These are phyloP conservation scores for Dentipellis fragilis DNA, from an alignment of 768 basidiomycete species.

Conservation along the genomic window DNA sequence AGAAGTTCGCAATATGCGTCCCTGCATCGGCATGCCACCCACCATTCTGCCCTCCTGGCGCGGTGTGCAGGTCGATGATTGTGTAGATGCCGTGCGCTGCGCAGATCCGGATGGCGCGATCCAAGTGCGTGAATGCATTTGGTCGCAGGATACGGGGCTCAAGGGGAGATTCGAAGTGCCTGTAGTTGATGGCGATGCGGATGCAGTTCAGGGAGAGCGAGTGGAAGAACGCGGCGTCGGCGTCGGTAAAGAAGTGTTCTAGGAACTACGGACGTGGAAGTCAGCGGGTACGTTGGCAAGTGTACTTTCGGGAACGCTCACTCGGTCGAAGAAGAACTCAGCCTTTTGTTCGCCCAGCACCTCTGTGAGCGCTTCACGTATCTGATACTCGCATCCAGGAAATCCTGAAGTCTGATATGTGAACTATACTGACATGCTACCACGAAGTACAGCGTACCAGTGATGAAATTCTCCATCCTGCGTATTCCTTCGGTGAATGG, in stretches of 20 bases:
- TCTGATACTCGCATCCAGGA: slow-evolving; percentile 30
- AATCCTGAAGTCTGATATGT: slow-evolving; percentile 18
- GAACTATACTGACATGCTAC: background rate
- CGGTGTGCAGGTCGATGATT: slow-evolving; percentile 31
- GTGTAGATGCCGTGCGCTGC: slow-evolving; percentile 30
- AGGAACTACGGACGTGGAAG: slow-evolving; percentile 22
- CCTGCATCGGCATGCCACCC: slow-evolving; percentile 30
- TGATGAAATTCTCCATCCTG: slow-evolving; percentile 18
- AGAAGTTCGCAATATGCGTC: slow-evolving; percentile 22
- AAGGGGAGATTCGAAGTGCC: slow-evolving; percentile 26
- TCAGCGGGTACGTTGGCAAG: background rate
- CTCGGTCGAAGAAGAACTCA: slow-evolving; percentile 35
- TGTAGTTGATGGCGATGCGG: slow-evolving; percentile 25
- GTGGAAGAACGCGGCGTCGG: slow-evolving; percentile 28
- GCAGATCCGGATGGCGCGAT: slow-evolving; percentile 31
- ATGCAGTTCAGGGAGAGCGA: slow-evolving; percentile 31
- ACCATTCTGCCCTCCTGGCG: slow-evolving; percentile 15
- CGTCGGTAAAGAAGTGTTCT: slow-evolving; percentile 33
- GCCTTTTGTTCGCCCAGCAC: slow-evolving; percentile 27
- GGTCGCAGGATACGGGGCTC: slow-evolving; percentile 29
- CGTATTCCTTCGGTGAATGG: slow-evolving; percentile 20
- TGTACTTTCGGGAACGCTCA: slow-evolving; percentile 5
- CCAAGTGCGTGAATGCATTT: slow-evolving; percentile 30
- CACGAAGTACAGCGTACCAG: slow-evolving; percentile 3
- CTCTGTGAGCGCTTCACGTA: slow-evolving; percentile 24